These are phyloP conservation scores for Myotisia sp. DNA, from an alignment of 2,329 filamentous ascomycete species.

Conservation along the genomic window DNA sequence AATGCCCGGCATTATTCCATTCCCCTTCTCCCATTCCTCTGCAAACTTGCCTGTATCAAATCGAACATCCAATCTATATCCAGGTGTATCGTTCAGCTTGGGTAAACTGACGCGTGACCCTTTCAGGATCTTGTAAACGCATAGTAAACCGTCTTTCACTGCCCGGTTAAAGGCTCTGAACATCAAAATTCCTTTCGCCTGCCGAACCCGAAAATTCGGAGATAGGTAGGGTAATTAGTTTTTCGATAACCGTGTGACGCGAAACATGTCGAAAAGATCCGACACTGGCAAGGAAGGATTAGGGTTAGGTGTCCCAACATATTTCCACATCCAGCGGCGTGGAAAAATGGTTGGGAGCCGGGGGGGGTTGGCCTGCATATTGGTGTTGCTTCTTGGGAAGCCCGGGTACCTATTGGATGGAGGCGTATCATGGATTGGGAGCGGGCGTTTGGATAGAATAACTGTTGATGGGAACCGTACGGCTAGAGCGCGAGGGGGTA, in stretches of 20 bases:
- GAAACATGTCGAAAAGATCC: conserved; percentile 44
- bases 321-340: too few relatives aligned
- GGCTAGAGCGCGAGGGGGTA: too few relatives aligned
- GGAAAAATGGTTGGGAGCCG: too few relatives aligned
- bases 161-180: conserved; percentile 31
- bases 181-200: conserved; percentile 25
- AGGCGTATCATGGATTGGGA: too few relatives aligned
- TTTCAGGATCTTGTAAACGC: conserved; percentile 28
- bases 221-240: conserved; percentile 47
- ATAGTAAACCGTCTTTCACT: conserved; percentile 33
- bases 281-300: conserved; percentile 41
- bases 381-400: too few relatives aligned
- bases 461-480: too few relatives aligned
- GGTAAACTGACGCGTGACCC: conserved; percentile 41
- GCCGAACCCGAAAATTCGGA: conserved; percentile 20
- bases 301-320: conserved; percentile 13
- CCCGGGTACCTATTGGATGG: too few relatives aligned
- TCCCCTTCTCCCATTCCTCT: conserved; percentile 34
- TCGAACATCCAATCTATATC: conserved; percentile 46
- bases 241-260: conserved; percentile 55
- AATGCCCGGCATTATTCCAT: conserved; percentile 38
- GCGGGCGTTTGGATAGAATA: too few relatives aligned
- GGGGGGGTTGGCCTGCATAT: too few relatives aligned
- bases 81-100: conserved; percentile 43
- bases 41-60: conserved; percentile 27